Conservation (phyloP, 2,329 filamentous ascomycete species). For the Phialophora expanda region DNA sequence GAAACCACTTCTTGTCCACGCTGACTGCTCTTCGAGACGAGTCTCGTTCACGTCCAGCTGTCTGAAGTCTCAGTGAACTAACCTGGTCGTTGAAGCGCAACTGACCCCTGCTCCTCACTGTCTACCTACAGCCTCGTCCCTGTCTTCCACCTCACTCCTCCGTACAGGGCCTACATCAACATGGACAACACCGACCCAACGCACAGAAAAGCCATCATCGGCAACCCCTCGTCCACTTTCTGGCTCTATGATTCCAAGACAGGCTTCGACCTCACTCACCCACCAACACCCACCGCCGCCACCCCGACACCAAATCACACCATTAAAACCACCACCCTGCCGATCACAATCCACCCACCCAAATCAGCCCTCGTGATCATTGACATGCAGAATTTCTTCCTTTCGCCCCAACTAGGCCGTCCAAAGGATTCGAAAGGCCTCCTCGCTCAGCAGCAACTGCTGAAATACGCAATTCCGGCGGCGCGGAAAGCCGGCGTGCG, state of each 20-base stretch:
- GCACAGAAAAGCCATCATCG: constrained; percentile 49
- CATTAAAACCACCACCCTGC: constrained; percentile 40
- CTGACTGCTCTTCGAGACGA: neutral
- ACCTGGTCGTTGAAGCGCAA: neutral
- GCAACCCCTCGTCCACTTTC: constrained; percentile 47
- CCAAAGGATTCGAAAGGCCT: constrained; percentile 52
- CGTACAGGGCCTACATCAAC: neutral
- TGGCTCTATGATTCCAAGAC: constrained; percentile 53
- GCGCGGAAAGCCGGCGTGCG: constrained; percentile 58
- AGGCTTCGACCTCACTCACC: constrained; percentile 56
- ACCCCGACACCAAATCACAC: constrained; percentile 27
- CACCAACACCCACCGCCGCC: constrained; percentile 42
- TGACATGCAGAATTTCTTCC: constrained; percentile 62
- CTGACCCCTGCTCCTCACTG: too few relatives aligned
- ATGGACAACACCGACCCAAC: constrained; percentile 34
- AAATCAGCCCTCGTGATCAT: constrained; percentile 58
- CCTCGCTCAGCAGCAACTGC: constrained; percentile 49
- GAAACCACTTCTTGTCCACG: neutral
- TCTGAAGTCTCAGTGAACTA: neutral
- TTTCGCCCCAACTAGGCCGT: constrained; percentile 51
- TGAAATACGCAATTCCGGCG: constrained; percentile 53
- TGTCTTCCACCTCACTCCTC: neutral
- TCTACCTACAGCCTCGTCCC: neutral
- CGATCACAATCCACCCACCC: constrained; percentile 49
- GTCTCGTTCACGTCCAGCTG: neutral